Evolutionary conservation across 2,329 filamentous ascomycete species (phyloP).

Genomic region (Cordyceps farinosa): DNA sequence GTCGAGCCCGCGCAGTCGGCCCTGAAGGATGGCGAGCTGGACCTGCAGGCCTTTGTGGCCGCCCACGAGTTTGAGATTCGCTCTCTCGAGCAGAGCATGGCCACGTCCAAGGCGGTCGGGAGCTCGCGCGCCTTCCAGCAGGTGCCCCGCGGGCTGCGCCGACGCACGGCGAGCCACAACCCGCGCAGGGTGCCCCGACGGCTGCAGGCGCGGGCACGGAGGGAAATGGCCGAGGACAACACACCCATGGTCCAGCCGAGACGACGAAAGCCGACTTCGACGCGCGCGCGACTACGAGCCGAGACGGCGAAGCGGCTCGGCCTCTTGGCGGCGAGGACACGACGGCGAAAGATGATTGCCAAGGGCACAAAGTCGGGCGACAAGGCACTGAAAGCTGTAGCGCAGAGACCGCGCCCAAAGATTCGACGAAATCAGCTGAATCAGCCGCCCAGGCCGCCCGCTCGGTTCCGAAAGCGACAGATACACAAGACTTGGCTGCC

Average conservation of each 20-base stretch:
- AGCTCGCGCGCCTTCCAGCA: conserved; percentile 81
- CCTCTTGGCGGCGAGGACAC: conserved; percentile 53
- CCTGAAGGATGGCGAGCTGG: conserved; percentile 70
- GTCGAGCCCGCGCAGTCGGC: conserved; percentile 49
- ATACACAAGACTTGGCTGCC: conserved; percentile 89
- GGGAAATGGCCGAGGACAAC: conserved; percentile 84
- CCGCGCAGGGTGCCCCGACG: conserved; percentile 81
- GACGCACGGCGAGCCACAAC: conserved; percentile 93
- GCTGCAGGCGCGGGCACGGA: conserved; percentile 64
- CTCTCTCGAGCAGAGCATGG: conserved; percentile 78
- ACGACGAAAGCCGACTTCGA: conserved; percentile 57
- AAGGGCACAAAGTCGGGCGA: conserved; percentile 20
- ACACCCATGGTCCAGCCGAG: conserved; percentile 72
- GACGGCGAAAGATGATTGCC: conserved; percentile 33
- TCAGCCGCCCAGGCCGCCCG: conserved; percentile 50
- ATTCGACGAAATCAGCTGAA: conserved; percentile 69
- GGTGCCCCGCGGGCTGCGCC: conserved; percentile 77
- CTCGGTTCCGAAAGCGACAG: conserved; percentile 80
- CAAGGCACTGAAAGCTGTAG: conserved; percentile 21
- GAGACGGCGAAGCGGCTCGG: conserved; percentile 73
- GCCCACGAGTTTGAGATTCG: conserved; percentile 87
- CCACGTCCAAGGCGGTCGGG: conserved; percentile 60
- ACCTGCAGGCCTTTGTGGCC: conserved; percentile 78
- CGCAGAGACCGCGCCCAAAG: conserved; percentile 51
- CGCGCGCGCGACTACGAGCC: conserved; percentile 60